Base-by-base conservation (phyloP, 2,329 filamentous ascomycete species). In the Microsporum ferrugineum region DNA sequence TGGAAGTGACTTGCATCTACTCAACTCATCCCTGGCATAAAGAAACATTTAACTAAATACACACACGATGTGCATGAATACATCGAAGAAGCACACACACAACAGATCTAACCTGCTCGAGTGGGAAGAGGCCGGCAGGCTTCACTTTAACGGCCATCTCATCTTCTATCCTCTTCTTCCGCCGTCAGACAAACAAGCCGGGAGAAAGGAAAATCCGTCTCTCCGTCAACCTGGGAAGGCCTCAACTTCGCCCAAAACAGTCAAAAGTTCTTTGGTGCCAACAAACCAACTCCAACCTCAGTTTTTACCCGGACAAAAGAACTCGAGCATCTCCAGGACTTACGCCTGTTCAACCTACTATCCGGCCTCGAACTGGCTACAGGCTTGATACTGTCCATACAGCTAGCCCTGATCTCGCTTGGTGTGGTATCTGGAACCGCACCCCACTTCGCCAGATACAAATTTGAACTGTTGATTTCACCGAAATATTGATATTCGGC, bases 401-500 rank as follows among this genome's bases (percentile, higher is more conserved):
- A 51, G 45, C 45, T 31, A 7, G 23, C 5, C 23, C 27, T 3
- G 41, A 23, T 12, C 31, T 55, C 51, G 51, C 31, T 55, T 55
- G 31, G 45, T n/a, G 49, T 55, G 51, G 51, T 34, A 12, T 23
- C 8, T 29, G 12, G 33, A 53, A n/a, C 12, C n/a, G 51, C 31
- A 34, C 51, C 51, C 51, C 51, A 55, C 51, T 55, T 55, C 31
- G 33, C 23, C n/a, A 55, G 51, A n/a, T n/a, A 43, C 51, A 55
- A 55, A 55, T 36, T 34, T 27, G 51, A 55, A n/a, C 17, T 36
- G 51, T 23, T 55, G 23, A n/a, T 17, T 14, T 6, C 8, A 34
- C 12, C 51, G 6, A 36, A 36, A 6, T 10, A 27, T 34, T 6
- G n/a, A 10, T 36, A 34, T 17, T 36, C 33, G 51, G n/a, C 5